A percentile compares a stretch with the other conserved stretches of the same genome.
These are phyloP conservation scores for Diaporthe citriasiana DNA, from an alignment of 2,329 filamentous ascomycete species.

Conservation along the genomic window DNA sequence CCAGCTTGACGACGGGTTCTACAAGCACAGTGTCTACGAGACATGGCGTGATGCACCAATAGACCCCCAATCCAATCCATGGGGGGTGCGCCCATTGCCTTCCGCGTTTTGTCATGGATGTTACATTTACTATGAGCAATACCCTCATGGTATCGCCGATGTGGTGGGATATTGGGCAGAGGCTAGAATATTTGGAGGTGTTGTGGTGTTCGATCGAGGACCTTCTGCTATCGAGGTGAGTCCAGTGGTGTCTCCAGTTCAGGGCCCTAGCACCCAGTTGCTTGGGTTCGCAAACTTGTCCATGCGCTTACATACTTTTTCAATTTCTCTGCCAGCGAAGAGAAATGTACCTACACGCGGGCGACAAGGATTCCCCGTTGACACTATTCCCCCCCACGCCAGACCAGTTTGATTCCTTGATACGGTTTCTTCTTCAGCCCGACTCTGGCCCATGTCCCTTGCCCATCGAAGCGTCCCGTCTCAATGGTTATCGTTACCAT, in stretches of 20 bases:
- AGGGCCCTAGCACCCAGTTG: not conserved
- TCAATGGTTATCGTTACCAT: conserved; percentile 7
- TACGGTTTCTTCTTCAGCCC: not conserved
- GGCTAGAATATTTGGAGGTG: not conserved
- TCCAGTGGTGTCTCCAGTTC: not conserved
- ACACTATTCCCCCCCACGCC: not conserved
- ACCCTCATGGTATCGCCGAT: not conserved
- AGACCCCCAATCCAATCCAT: not conserved
- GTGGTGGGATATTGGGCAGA: conserved; percentile 13
- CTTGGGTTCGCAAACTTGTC: not conserved
- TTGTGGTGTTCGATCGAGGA: conserved; percentile 7
- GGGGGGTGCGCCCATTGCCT: not conserved
- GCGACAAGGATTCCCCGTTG: not conserved
- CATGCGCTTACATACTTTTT: not conserved
- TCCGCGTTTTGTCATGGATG: not conserved
- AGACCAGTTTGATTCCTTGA: not conserved
- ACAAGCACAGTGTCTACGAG: not conserved
- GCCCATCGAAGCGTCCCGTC: not conserved
- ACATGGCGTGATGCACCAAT: not conserved
- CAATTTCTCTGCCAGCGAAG: not conserved
- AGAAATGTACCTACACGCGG: conserved; percentile 3
- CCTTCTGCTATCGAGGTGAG: not conserved
- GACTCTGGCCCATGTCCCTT: not conserved
- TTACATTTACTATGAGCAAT: not conserved
- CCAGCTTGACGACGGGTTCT: not conserved